Evolutionary conservation across 371 early-diverging fungal genomes (phyloP).

Genomic region (Saksenaea vasiformis): DNA sequence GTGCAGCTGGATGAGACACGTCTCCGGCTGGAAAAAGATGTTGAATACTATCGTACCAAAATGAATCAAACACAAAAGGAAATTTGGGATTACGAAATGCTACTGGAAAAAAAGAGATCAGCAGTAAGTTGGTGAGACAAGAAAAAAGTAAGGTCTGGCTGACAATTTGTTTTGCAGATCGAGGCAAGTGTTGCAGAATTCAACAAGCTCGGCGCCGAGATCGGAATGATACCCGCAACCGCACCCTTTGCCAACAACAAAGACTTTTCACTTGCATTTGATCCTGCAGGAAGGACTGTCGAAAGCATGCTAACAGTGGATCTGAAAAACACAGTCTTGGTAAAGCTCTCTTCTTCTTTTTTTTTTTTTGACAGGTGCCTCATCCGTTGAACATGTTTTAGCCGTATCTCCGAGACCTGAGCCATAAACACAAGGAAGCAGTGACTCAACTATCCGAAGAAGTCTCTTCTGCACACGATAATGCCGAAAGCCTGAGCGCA

Average conservation of each 20-base stretch:
- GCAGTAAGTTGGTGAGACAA: not conserved
- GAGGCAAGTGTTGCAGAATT: not conserved
- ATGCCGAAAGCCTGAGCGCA: not conserved
- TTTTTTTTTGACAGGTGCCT: too few relatives aligned
- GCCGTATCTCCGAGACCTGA: not conserved
- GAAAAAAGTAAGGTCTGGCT: too few relatives aligned
- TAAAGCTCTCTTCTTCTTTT: not conserved
- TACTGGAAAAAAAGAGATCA: not conserved
- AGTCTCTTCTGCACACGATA: not conserved
- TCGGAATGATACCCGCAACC: not conserved
- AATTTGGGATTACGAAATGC: not conserved
- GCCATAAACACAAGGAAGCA: not conserved
- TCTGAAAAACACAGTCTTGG: not conserved
- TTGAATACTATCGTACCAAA: not conserved
- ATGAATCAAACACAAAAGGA: not conserved
- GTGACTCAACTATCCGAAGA: not conserved
- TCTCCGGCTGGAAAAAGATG: not conserved
- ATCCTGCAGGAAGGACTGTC: not conserved
- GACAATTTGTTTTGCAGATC: not conserved
- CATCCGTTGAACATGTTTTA: too few relatives aligned
- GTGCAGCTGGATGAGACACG: not conserved
- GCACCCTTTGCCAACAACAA: not conserved
- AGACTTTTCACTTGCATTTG: not conserved
- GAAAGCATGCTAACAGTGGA: not conserved
- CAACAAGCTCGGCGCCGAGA: not conserved